These are phyloP conservation scores for Monilinia fructicola DNA, from an alignment of 2,329 filamentous ascomycete genomes.

Conservation along the genomic window DNA sequence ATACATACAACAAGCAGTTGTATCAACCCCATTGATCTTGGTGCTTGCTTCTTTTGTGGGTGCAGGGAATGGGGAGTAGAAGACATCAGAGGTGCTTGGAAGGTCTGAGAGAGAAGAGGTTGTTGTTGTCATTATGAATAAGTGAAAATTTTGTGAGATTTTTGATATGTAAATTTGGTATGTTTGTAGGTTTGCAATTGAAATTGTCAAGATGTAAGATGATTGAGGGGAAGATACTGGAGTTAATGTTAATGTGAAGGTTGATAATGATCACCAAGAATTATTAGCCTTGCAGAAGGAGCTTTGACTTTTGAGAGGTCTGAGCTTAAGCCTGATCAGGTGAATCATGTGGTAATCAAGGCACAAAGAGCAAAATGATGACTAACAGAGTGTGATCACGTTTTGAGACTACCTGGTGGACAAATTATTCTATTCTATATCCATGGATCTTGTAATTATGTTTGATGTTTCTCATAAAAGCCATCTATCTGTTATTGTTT, in stretches of 20 bases:
- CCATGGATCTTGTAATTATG: too few species aligned
- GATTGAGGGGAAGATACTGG: neutral
- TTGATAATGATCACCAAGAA: neutral
- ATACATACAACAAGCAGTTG: conserved; percentile 68
- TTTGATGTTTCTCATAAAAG: neutral
- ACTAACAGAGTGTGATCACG: too few species aligned
- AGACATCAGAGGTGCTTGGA: conserved; percentile 20
- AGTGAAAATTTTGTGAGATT: neutral
- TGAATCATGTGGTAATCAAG: too few species aligned
- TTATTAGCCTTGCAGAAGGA: conserved; percentile 13
- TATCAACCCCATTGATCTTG: conserved; percentile 64
- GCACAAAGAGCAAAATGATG: too few species aligned
- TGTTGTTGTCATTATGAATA: neutral
- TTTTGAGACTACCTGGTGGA: too few species aligned
- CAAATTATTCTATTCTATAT: too few species aligned
- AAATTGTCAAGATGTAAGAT: too few species aligned
- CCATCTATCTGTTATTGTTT: neutral
- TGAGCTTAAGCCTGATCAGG: neutral
- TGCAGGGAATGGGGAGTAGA: conserved; percentile 36
- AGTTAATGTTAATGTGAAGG: neutral
- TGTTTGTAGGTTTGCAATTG: neutral
- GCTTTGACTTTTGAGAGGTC: neutral
- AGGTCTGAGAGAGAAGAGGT: neutral
- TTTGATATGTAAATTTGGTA: neutral
- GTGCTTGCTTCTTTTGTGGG: conserved; percentile 49